A percentile compares a stretch with the other conserved stretches of the same genome.
phyloP scores from a whole-genome alignment of 192 early-diverging fungal genomes.

The Coemansia javaensis region DNA sequence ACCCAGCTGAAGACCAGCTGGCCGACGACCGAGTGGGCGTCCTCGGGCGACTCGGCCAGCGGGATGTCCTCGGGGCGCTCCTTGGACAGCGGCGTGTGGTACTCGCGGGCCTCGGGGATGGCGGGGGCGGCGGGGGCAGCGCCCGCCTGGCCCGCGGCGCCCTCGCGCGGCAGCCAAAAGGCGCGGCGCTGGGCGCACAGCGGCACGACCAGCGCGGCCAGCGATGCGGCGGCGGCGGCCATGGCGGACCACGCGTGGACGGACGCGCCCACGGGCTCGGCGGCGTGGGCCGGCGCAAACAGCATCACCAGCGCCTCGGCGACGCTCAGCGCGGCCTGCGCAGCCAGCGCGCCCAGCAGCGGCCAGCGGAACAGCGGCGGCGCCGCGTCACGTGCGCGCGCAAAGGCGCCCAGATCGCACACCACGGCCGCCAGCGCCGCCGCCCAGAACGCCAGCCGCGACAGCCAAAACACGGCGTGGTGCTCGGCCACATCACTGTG shows the following conservation, averaged over 20 bases:
- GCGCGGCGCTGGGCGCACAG: slow-evolving; percentile 21
- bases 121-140: slow-evolving; percentile 1
- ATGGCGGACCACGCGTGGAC: slow-evolving; percentile 17
- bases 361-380: slow-evolving; percentile 6
- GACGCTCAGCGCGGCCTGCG: neutral
- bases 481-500: neutral
- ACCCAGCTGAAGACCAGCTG: slow-evolving; percentile 55
- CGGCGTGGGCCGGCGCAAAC: neutral
- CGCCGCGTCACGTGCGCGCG: too few relatives aligned
- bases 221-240: neutral
- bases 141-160: neutral
- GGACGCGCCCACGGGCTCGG: slow-evolving; percentile 5
- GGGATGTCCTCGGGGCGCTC: slow-evolving; percentile 18
- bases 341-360: slow-evolving; percentile 1
- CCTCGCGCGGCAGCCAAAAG: slow-evolving; percentile 13
- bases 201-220: slow-evolving; percentile 4
- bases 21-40: slow-evolving; percentile 17
- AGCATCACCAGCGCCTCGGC: neutral
- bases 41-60: slow-evolving; percentile 26
- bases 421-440: neutral
- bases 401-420: slow-evolving; percentile 1
- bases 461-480: slow-evolving; percentile 27
- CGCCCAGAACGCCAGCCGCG: slow-evolving; percentile 13
- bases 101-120: too few relatives aligned
- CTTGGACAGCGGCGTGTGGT: slow-evolving; percentile 27